Base-by-base conservation (phyloP, 805 yeast genomes). In the Pichia cephalocereana region DNA sequence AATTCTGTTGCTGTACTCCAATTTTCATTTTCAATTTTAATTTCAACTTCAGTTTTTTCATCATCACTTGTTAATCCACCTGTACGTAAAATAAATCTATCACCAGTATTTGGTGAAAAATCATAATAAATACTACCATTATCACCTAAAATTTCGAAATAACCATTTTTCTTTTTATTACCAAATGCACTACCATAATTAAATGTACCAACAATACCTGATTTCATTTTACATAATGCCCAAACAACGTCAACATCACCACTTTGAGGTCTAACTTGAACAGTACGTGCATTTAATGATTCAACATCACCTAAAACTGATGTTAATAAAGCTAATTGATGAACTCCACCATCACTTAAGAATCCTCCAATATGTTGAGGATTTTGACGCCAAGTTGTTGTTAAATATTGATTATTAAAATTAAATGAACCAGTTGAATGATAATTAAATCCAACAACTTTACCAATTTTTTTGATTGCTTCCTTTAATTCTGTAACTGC, bases 261-360 rank as follows among this genome's bases (percentile, higher is more conserved):
- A 50, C 91, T 80, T 57, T 75, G 77, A 59, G 80, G 70, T 61
- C 89, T 77, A 44, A 86, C 74, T 68, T 89, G 96, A 52, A 71
- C 79, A 14, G 96, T 83, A 55, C 76, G 75, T 10, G 89, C 96
- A 47, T 86, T 76, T 38, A 90, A 79, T 8, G 81, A 65, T 44
- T 75, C 79, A 15, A 88, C 82, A 26, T 73, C 71, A 46, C 98
- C 97, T 47, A 91, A 71, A 18, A 88, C 80, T 51, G 80, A 87
- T 9, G 96, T 88, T 54, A 90, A 74, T 38, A 88, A 69, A 3
- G 96, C 96, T 64, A 90, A 70, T 66, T 90, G 97, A 67, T 91
- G 98, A 26, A 91, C 98, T 63, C 97, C 98, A 60, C 96, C 97
- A 60, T 91, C 98, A 50, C 91, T 82, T 58, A 91, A 71, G 67